Evolutionary conservation across 2,329 filamentous ascomycete species (phyloP).

Genomic region (Kalmusia sp.): DNA sequence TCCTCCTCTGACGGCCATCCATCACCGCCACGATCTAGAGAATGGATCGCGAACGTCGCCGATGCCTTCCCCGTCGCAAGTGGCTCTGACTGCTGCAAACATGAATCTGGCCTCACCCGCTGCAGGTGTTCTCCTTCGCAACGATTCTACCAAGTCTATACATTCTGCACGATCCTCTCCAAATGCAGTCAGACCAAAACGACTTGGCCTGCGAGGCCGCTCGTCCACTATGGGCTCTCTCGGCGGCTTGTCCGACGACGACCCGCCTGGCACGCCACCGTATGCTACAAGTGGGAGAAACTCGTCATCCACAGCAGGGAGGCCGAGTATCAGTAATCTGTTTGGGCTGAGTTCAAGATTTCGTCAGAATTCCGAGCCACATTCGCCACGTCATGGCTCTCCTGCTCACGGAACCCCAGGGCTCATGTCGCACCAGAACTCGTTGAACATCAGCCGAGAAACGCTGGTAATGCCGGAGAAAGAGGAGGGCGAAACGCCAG

Average conservation of each 20-base stretch:
- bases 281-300: slow-evolving; percentile 62
- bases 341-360: slow-evolving; percentile 78
- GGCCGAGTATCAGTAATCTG: slow-evolving; percentile 91
- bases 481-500: slow-evolving; percentile 86
- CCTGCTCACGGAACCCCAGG: slow-evolving; percentile 67
- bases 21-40: slow-evolving; percentile 27
- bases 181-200: slow-evolving; percentile 64
- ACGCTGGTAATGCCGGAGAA: slow-evolving; percentile 75
- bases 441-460: slow-evolving; percentile 78
- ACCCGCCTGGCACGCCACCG: slow-evolving; percentile 66
- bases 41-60: slow-evolving; percentile 40
- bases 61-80: slow-evolving; percentile 60
- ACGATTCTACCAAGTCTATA: slow-evolving; percentile 68
- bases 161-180: slow-evolving; percentile 69
- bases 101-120: slow-evolving; percentile 55
- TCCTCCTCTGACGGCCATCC: slow-evolving; percentile 45
- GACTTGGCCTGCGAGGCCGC: slow-evolving; percentile 71
- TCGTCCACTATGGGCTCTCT: slow-evolving; percentile 91
- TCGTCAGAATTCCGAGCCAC: slow-evolving; percentile 79
- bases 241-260: slow-evolving; percentile 74
- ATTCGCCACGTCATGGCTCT: slow-evolving; percentile 67
- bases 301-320: slow-evolving; percentile 82
- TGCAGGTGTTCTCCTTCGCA: slow-evolving; percentile 59
- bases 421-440: slow-evolving; percentile 81
- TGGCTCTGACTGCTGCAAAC: slow-evolving; percentile 57